A percentile compares a stretch with the other conserved stretches of the same genome.
Conservation (phyloP, 768 basidiomycete species). For the Imleria badia region DNA sequence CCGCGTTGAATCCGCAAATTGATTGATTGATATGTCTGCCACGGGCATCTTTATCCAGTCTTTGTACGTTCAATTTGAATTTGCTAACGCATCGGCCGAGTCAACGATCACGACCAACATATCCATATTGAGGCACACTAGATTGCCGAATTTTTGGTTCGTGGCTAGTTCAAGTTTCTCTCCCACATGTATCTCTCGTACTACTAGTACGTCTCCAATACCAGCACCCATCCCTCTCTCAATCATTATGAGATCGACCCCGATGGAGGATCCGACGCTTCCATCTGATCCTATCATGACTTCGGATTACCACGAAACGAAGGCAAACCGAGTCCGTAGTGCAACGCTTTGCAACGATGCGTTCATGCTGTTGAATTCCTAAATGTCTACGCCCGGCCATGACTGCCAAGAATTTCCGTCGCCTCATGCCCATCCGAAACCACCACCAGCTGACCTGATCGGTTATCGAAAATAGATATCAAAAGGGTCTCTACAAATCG, state of each 20-base stretch:
- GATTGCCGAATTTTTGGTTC: too few relatives aligned
- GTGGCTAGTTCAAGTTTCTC: too few relatives aligned
- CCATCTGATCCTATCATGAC: background rate
- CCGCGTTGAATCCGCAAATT: background rate
- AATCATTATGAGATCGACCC: background rate
- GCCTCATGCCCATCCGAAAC: background rate
- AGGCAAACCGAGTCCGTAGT: background rate
- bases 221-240: background rate
- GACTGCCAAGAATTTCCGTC: background rate
- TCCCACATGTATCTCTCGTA: background rate
- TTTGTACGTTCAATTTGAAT: background rate
- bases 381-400: background rate
- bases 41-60: background rate
- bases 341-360: background rate
- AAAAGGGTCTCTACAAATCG: background rate
- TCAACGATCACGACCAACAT: background rate
- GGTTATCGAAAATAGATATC: background rate
- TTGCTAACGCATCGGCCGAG: background rate
- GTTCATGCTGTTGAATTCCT: background rate
- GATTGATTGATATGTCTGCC: background rate
- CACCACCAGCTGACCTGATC: background rate
- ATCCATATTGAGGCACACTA: too few relatives aligned
- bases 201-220: background rate
- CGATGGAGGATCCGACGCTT: background rate
- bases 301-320: background rate